Evolutionary conservation across 78 protist genomes (phyloP), one percentile per base, ranked within the genome.

Genomic region (Planoprotostelium fungivorum): DNA sequence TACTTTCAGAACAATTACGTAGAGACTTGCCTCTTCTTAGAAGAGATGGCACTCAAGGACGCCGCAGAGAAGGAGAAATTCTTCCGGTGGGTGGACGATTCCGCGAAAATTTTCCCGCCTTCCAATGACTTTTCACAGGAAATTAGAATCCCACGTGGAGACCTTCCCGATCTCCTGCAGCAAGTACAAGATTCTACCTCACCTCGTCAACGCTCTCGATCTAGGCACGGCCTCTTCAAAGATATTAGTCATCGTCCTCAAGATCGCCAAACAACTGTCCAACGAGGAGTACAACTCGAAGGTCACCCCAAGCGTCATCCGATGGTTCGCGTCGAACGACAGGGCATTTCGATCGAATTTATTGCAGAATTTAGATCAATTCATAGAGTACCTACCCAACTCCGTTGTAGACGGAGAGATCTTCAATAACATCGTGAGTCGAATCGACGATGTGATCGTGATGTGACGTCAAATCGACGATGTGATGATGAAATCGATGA

Each of bases 141-240:
- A 94, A 88, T 83, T 95, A 28, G 91, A 87, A 63, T 86, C 63
- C 36, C 38, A 84, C 86, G 37, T 93, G 1, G 97, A 95, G 34
- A 38, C 63, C 38, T 38, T 94, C 39, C 97, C 97, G 37, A 38
- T 9, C 29, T 89, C 84, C 39, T 88, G 92, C 29, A 88, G 94
- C 89, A 91, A 91, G 88, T 94, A 93, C 87, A 94, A 94, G 37
- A 91, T 95, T 1, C 38, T 95, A 86, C 98, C 98, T 0, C 94
- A 90, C 85, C 91, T 96, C 34, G 51, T 95, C 0, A 89, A 94
- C 51, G 94, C 96, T 16, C 85, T 95, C 34, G 94, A 94, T 83
- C 90, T 91, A 36, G 95, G 96, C 38, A 91, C 96, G 23, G 93
- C 88, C 0, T 84, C 91, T 51, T 38, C 93, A 85, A 83, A 38